Percentiles rank a stretch among this genome's conserved stretches.
phyloP scores from a whole-genome alignment of 768 basidiomycete species.

The Tricholoma terreum region DNA sequence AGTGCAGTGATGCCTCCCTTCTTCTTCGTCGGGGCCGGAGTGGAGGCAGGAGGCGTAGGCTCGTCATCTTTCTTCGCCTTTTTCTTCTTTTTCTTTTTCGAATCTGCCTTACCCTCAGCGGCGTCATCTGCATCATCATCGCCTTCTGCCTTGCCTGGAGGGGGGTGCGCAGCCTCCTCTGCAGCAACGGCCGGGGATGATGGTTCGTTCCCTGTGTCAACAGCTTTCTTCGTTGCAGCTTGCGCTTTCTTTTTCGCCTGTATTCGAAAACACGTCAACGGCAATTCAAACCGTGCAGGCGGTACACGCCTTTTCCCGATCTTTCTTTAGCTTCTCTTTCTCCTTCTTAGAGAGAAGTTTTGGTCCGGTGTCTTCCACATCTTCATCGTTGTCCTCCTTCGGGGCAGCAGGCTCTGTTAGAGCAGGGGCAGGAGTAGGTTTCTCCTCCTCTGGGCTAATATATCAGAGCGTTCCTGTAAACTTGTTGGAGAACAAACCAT shows the following conservation, averaged over 20 bases:
- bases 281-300: slow-evolving; percentile 4
- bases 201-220: slow-evolving; percentile 29
- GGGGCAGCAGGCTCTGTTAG: slow-evolving; percentile 22
- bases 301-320: slow-evolving; percentile 80
- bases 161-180: slow-evolving; percentile 23
- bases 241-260: slow-evolving; percentile 96
- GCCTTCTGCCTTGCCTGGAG: slow-evolving; percentile 45
- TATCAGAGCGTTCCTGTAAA: not conserved
- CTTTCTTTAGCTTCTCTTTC: slow-evolving; percentile 97
- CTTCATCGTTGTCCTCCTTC: slow-evolving; percentile 45
- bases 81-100: slow-evolving; percentile 90
- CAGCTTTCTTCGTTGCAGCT: slow-evolving; percentile 77
- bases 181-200: slow-evolving; percentile 23
- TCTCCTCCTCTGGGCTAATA: slow-evolving; percentile 17
- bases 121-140: slow-evolving; percentile 68
- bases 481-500: slow-evolving; percentile 8
- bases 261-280: slow-evolving; percentile 7
- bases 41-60: slow-evolving; percentile 35
- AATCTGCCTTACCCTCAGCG: slow-evolving; percentile 47
- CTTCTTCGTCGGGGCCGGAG: slow-evolving; percentile 55
- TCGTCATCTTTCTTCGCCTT: slow-evolving; percentile 64
- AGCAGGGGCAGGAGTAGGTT: slow-evolving; percentile 21
- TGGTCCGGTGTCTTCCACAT: slow-evolving; percentile 53
- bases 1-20: slow-evolving; percentile 79
- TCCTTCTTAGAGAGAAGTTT: slow-evolving; percentile 90